Percentiles rank a stretch among this genome's conserved stretches.
These are phyloP conservation scores for Coniella vitis DNA, from an alignment of 2,329 filamentous ascomycete species.

Conservation along the genomic window DNA sequence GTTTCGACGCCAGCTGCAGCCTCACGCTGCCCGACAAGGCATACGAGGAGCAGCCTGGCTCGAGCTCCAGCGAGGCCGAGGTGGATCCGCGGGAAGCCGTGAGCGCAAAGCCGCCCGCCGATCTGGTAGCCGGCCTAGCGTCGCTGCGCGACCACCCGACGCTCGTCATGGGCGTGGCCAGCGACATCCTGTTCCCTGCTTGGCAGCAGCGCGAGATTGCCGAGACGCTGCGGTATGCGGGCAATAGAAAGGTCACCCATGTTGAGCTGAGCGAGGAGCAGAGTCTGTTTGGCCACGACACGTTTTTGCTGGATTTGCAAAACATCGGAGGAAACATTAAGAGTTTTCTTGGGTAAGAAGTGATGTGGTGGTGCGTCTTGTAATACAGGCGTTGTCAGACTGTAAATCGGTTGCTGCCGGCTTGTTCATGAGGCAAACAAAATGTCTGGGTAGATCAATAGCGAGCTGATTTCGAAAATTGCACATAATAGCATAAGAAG, in stretches of 20 bases:
- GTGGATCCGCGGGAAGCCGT: slow-evolving; percentile 17
- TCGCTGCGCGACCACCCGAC: slow-evolving; percentile 69
- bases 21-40: slow-evolving; percentile 76
- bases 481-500: no score
- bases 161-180: slow-evolving; percentile 87
- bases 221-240: slow-evolving; percentile 67
- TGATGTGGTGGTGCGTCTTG: background rate
- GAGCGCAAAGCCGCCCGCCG: slow-evolving; percentile 58
- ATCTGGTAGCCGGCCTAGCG: slow-evolving; percentile 70
- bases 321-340: slow-evolving; percentile 81
- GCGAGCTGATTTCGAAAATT: no score
- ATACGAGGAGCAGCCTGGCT: slow-evolving; percentile 72
- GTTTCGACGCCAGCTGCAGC: slow-evolving; percentile 58
- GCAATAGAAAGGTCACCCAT: slow-evolving; percentile 78
- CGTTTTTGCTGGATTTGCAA: slow-evolving; percentile 86
- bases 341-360: slow-evolving; percentile 60
- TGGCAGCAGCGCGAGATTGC: slow-evolving; percentile 98
- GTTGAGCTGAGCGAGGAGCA: slow-evolving; percentile 90
- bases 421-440: no score
- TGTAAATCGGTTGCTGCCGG: no score
- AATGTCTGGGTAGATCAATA: no score
- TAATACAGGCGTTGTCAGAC: background rate
- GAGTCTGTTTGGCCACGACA: slow-evolving; percentile 93
- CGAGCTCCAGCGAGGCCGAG: slow-evolving; percentile 29
- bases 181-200: slow-evolving; percentile 92